Evolutionary conservation across 2,329 filamentous ascomycete species (phyloP).

Genomic region (Colletotrichum somersetense): DNA sequence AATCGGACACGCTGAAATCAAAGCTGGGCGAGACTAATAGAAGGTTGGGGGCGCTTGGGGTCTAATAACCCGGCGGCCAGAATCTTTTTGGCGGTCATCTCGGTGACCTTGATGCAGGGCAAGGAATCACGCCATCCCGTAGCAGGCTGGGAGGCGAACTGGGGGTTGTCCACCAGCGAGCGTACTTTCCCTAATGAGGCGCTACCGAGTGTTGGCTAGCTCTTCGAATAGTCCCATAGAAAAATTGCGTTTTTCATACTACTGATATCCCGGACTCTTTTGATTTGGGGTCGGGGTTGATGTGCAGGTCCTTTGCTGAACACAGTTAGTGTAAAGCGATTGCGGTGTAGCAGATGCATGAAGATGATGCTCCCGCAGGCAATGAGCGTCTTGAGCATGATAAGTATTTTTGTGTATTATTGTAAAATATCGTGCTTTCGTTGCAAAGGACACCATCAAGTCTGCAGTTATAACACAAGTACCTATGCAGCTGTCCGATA

Average conservation of each 20-base stretch:
- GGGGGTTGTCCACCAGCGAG: no score
- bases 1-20: background rate
- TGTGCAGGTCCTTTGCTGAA: background rate
- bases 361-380: background rate
- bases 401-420: background rate
- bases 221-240: no score
- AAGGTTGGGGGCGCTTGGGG: slow-evolving; percentile 5
- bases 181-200: background rate
- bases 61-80: background rate
- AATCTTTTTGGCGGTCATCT: background rate
- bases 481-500: background rate
- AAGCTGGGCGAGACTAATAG: background rate
- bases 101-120: background rate
- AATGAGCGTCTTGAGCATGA: background rate
- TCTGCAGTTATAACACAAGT: background rate
- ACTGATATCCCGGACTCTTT: background rate
- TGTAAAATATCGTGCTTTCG: no score
- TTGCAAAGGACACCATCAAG: background rate
- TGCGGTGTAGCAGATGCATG: background rate
- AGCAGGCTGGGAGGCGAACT: slow-evolving; percentile 6
- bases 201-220: background rate
- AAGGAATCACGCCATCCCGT: background rate
- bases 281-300: no score
- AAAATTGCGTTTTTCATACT: no score
- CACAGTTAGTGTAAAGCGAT: background rate